phyloP scores from a whole-genome alignment of 306 rosid species.

The Cucurbita ficifolia region DNA sequence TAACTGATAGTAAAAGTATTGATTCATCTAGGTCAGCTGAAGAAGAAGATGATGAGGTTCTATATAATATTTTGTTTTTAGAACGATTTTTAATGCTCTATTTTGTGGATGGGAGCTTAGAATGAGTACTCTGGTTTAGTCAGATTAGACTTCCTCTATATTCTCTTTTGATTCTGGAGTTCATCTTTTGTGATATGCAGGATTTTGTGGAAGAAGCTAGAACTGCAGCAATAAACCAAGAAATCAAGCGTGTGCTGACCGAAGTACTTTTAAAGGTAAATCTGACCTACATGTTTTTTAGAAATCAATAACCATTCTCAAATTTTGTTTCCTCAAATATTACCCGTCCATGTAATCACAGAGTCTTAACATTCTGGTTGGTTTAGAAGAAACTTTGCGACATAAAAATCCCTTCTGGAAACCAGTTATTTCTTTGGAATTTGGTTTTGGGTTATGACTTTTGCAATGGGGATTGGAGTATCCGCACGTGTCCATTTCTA shows the following conservation, averaged over 20 bases:
- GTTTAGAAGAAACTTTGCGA: not conserved
- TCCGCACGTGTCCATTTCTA: not conserved
- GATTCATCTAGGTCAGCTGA: conserved; percentile 81
- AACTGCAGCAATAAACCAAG: conserved; percentile 77
- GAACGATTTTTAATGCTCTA: not conserved
- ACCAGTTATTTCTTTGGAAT: not conserved
- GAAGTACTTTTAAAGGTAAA: conserved; percentile 83
- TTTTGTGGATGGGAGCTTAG: not conserved
- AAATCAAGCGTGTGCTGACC: conserved; percentile 78
- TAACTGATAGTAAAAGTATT: conserved; percentile 58
- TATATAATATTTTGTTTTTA: not conserved
- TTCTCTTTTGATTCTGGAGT: not conserved
- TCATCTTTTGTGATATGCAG: conserved; percentile 19
- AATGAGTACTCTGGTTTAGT: not conserved
- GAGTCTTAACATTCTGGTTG: not conserved
- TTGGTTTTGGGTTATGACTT: not conserved
- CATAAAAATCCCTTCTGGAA: not conserved
- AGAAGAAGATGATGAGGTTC: conserved; percentile 96
- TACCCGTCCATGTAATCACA: not conserved
- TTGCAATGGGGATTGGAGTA: not conserved
- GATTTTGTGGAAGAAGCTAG: conserved; percentile 61
- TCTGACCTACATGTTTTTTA: not conserved
- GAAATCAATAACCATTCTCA: not conserved
- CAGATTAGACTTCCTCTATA: not conserved
- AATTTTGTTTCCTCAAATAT: not conserved